Base-by-base conservation (phyloP, 2,329 filamentous ascomycete species). In the Talaromyces sp. region DNA sequence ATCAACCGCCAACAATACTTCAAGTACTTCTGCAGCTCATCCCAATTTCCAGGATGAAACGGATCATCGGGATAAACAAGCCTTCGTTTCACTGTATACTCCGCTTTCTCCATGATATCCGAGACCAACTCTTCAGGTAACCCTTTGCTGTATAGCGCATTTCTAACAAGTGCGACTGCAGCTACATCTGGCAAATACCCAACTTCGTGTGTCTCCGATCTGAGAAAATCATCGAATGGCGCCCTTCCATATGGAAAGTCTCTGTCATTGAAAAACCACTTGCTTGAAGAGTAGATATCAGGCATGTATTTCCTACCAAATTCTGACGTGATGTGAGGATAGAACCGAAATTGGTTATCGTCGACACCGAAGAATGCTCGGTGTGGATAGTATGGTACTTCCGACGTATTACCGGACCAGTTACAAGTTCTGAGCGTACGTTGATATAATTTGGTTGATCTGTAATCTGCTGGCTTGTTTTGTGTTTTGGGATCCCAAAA, bases 1-100 rank as follows among this genome's bases (percentile, higher is more conserved):
- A 71, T 40, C 2, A 69, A 5, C 21, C 61, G 46, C 67, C 69
- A 70, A 45, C 67, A 69, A 39, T 66, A 66, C 43, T 52, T 65
- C 6, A 71, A 48, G 52, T 70, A 70, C 25, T 60, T 61, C 5
- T 53, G 60, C 57, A 69, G 48, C 56, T 66, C 65, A 13, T 64
- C 61, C 22, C 48, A n/a, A 43, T 69, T 63, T 2, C 21, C 28
- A 1, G 25, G 39, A 46, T 62, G 58, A 19, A 63, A 58, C 11
- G 60, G 61, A 53, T 63, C 59, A 54, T 62, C 19, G 8, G 39
- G n/a, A 7, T 40, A 5, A 15, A 10, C 11, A 2, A 56, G 11
- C 33, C 43, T 37, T 0, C 54, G 28, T 40, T 48, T 39, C 4
- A 39, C 19, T n/a, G 41, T 56, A 48, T 56, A 56, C 17, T 39